Evolutionary conservation across 2,329 filamentous ascomycete genomes (phyloP), one percentile per base, ranked within the genome.

Genomic region (Diaporthe vaccinii): DNA sequence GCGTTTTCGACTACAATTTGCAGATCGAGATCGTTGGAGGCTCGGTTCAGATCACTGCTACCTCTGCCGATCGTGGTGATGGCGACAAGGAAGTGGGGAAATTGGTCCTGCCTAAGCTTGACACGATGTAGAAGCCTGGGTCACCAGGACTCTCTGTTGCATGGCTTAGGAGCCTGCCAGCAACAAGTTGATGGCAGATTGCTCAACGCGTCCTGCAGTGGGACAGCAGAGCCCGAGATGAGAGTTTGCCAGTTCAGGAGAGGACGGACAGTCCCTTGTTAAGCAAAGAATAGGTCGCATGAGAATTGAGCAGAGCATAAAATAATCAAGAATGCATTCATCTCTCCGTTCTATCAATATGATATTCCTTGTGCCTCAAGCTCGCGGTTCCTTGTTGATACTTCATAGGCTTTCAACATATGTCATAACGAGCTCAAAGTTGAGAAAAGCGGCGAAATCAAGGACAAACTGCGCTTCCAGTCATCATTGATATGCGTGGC

Each of bases 61-160:
- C 17, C 9, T 65, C 59, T 9, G 25, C 34, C 12, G 10, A 22
- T 39, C 14, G n/a, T 6, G 46, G 0, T 14, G 61, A 65, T 3
- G 7, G 20, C 8, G 65, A n/a, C 6, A 55, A 28, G 14, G 22
- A 39, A 7, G 31, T 68, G 31, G 46, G 65, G 20, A n/a, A 28
- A 22, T 9, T 53, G 12, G 44, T 68, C 7, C 2, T 51, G 44
- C 14, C 62, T 10, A 10, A 25, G 6, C 62, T 68, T 22, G 62
- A 68, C 6, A 34, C 9, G 8, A 36, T 22, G 10, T 67, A 67
- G 41, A 2, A 17, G 41, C 4, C n/a, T 4, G 7, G 7, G n/a
- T 10, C 4, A n/a, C 4, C 10, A 1, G 28, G 0, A 36, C 0
- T 9, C 7, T 12, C 20, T 39, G 31, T 25, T 31, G 1, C 2